These are phyloP conservation scores for Dipodascopsis tothii DNA, from an alignment of 805 yeast genomes.

Conservation along the genomic window DNA sequence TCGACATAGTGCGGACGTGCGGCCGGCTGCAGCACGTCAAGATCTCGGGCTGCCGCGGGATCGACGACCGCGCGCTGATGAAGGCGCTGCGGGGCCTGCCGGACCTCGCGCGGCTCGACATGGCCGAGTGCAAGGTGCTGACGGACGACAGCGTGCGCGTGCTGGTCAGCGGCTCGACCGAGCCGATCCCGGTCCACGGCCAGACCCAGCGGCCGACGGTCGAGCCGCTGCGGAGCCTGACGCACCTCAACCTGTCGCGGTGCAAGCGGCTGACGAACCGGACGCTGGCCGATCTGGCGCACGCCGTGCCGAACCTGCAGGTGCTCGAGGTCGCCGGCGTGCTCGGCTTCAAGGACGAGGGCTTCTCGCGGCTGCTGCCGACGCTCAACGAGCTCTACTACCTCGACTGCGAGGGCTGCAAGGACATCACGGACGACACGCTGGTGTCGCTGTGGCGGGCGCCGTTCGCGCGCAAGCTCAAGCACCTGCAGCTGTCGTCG, in stretches of 20 bases:
- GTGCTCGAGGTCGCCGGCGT: slow-evolving; percentile 9
- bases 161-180: slow-evolving; percentile 7
- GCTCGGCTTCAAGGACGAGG: slow-evolving; percentile 5
- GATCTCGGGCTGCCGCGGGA: slow-evolving; percentile 6
- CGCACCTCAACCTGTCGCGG: slow-evolving; percentile 5
- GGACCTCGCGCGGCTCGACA: slow-evolving; percentile 4
- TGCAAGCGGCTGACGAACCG: slow-evolving; percentile 10
- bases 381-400: slow-evolving; percentile 4
- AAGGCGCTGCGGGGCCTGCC: slow-evolving; percentile 4
- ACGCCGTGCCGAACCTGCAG: slow-evolving; percentile 8
- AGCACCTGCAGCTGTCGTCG: slow-evolving; percentile 12
- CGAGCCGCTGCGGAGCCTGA: slow-evolving; percentile 1
- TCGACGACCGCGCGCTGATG: slow-evolving; percentile 6
- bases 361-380: slow-evolving; percentile 4
- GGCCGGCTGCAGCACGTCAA: slow-evolving; percentile 2
- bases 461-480: slow-evolving; percentile 2
- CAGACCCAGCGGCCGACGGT: slow-evolving; percentile 1
- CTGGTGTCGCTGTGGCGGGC: slow-evolving; percentile 1
- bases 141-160: slow-evolving; percentile 7
- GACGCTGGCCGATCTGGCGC: slow-evolving; percentile 3
- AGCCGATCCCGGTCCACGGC: slow-evolving; percentile 3
- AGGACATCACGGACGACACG: slow-evolving; percentile 8
- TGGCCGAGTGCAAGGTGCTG: slow-evolving; percentile 7
- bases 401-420: slow-evolving; percentile 18
- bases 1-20: slow-evolving; percentile 9